Conservation (phyloP, 139 green algal species). For the Haematococcus lacustris region DNA sequence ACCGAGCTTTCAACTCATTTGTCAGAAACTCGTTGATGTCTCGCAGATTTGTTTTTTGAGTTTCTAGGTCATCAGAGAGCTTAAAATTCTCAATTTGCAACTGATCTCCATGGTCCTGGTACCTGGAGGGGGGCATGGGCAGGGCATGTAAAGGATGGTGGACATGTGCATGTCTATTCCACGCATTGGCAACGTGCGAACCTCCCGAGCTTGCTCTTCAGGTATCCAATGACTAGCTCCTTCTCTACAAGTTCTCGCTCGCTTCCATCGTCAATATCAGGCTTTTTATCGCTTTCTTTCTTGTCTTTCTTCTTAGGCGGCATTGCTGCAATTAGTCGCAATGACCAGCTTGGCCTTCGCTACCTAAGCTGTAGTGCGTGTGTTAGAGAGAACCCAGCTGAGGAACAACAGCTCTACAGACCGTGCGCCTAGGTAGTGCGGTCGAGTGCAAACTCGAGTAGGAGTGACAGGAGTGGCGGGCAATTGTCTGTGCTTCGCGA, state of each 20-base stretch:
- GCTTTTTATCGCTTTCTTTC: constrained; percentile 16
- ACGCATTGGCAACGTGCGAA: background rate
- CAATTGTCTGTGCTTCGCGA: background rate
- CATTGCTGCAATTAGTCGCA: constrained; percentile 27
- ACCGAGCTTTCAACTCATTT: constrained; percentile 52
- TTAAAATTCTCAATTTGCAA: constrained; percentile 58
- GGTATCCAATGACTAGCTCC: constrained; percentile 63
- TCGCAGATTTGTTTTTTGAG: constrained; percentile 60
- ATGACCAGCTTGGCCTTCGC: background rate
- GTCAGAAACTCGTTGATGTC: constrained; percentile 77
- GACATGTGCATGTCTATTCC: background rate
- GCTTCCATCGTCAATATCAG: constrained; percentile 43
- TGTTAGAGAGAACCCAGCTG: background rate
- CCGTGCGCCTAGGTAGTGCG: background rate
- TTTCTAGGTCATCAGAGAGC: constrained; percentile 57
- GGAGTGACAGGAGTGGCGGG: background rate
- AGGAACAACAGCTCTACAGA: background rate
- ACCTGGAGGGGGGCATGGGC: no score
- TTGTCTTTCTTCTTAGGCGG: constrained; percentile 56
- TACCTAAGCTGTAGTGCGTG: background rate
- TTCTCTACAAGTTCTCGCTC: constrained; percentile 64
- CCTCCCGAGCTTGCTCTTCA: constrained; percentile 64
- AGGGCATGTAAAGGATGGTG: no score
- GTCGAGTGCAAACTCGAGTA: background rate
- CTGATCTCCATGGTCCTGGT: constrained; percentile 54